Evolutionary conservation across 768 basidiomycete species (phyloP).

Genomic region (Hypsizygus marmoreus): DNA sequence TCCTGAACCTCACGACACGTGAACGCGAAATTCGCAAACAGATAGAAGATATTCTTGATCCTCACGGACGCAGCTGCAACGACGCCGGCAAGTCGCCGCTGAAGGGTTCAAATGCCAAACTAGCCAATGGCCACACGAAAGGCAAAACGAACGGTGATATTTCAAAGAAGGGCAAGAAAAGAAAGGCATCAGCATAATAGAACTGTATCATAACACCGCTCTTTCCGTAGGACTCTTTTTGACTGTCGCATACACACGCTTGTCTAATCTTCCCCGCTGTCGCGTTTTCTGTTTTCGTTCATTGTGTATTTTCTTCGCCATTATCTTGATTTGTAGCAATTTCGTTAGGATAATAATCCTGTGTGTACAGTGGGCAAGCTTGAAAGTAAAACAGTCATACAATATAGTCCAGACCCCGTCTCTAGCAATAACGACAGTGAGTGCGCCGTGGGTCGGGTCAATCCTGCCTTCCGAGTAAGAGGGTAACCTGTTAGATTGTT

Average conservation of each 20-base stretch:
- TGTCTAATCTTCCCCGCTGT: conserved; percentile 11
- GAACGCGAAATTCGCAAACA: conserved; percentile 79
- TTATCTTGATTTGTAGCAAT: conserved; percentile 9
- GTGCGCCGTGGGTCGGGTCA: conserved; percentile 9
- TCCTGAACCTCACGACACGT: conserved; percentile 66
- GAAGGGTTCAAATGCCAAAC: conserved; percentile 37
- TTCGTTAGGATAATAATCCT: conserved; percentile 14
- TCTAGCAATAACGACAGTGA: conserved; percentile 26
- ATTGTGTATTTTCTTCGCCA: conserved; percentile 4
- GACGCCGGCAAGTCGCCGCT: conserved; percentile 34
- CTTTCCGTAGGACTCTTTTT: conserved; percentile 4
- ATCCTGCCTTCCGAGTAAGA: background rate
- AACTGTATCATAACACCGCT: conserved; percentile 29
- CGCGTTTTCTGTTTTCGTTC: conserved; percentile 8
- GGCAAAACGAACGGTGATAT: conserved; percentile 43
- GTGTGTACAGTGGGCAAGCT: no score
- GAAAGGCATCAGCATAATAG: conserved; percentile 41
- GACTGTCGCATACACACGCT: conserved; percentile 4
- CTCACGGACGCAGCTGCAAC: conserved; percentile 39
- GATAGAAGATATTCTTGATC: conserved; percentile 72
- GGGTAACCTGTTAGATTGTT: conserved; percentile 19
- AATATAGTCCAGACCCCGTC: conserved; percentile 16
- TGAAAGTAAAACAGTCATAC: conserved; percentile 21
- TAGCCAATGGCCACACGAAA: conserved; percentile 50
- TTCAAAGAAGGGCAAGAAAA: conserved; percentile 61